Evolutionary conservation across 805 yeast genomes (phyloP).

Genomic region (Monosporozyma yasuniensis): DNA sequence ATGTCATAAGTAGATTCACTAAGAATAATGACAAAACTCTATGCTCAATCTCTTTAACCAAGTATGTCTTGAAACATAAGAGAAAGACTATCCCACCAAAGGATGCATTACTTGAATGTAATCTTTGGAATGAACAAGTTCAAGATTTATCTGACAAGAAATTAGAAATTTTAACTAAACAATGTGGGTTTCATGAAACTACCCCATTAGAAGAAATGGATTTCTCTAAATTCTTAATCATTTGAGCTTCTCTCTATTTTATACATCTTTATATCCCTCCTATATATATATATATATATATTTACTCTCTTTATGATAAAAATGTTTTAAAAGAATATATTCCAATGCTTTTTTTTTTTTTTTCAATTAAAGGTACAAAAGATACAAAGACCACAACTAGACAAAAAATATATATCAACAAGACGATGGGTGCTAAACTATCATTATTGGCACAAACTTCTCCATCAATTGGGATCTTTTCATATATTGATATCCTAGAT

Average conservation of each 20-base stretch:
- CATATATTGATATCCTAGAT: slow-evolving; percentile 74
- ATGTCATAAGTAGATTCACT: slow-evolving; percentile 55
- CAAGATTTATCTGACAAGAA: slow-evolving; percentile 36
- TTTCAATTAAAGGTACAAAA: too few relatives aligned
- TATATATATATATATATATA: background rate
- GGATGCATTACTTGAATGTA: slow-evolving; percentile 48
- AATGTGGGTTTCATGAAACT: slow-evolving; percentile 28
- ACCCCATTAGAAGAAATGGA: slow-evolving; percentile 14
- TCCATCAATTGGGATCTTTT: slow-evolving; percentile 83
- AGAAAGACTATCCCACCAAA: slow-evolving; percentile 65
- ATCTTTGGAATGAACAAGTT: slow-evolving; percentile 45
- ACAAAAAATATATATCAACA: background rate
- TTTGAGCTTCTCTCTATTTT: background rate
- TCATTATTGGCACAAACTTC: slow-evolving; percentile 85
- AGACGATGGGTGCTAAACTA: slow-evolving; percentile 75
- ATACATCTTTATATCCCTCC: background rate
- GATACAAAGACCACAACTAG: background rate
- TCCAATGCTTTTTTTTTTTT: too few relatives aligned
- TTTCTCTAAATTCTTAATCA: background rate
- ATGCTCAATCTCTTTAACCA: slow-evolving; percentile 59
- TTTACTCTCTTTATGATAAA: background rate
- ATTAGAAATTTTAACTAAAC: slow-evolving; percentile 19
- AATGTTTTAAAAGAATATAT: too few relatives aligned
- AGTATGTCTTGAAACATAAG: slow-evolving; percentile 73
- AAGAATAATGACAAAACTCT: slow-evolving; percentile 31